Evolutionary conservation across 768 basidiomycete genomes (phyloP).

Genomic region (Chalciporus sphaerocephalus): DNA sequence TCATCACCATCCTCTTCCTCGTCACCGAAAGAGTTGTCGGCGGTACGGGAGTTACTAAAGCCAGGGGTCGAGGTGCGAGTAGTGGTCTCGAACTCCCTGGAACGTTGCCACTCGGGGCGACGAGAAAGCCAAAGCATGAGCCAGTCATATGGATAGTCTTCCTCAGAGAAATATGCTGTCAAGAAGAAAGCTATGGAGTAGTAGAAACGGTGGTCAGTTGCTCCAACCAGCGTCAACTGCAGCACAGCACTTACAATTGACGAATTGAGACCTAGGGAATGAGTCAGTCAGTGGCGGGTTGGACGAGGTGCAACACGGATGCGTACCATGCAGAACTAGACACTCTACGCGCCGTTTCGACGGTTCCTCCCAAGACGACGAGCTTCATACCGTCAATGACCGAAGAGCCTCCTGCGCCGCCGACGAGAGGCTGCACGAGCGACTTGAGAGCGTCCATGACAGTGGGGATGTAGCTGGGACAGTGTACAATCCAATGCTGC

Average conservation of each 20-base stretch:
- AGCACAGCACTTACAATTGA: conserved; percentile 62
- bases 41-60: conserved; percentile 41
- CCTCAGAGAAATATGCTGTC: conserved; percentile 86
- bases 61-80: conserved; percentile 67
- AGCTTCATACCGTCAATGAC: conserved; percentile 88
- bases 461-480: conserved; percentile 16
- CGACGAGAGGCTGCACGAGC: conserved; percentile 75
- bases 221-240: neutral
- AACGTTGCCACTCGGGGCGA: conserved; percentile 83
- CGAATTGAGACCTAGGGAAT: conserved; percentile 66
- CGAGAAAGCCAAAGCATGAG: conserved; percentile 87
- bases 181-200: conserved; percentile 69
- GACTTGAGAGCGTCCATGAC: conserved; percentile 79
- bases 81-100: conserved; percentile 85
- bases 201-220: conserved; percentile 3
- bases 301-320: neutral
- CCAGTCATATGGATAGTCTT: conserved; percentile 90
- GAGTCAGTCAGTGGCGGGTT: conserved; percentile 11
- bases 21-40: conserved; percentile 54
- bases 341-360: conserved; percentile 78
- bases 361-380: conserved; percentile 83
- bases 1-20: conserved; percentile 46
- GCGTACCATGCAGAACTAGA: conserved; percentile 78
- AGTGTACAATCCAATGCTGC: conserved; percentile 39
- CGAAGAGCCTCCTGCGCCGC: conserved; percentile 67